phyloP scores from a whole-genome alignment of 345 rosid species.

The Eucalyptus virginea region DNA sequence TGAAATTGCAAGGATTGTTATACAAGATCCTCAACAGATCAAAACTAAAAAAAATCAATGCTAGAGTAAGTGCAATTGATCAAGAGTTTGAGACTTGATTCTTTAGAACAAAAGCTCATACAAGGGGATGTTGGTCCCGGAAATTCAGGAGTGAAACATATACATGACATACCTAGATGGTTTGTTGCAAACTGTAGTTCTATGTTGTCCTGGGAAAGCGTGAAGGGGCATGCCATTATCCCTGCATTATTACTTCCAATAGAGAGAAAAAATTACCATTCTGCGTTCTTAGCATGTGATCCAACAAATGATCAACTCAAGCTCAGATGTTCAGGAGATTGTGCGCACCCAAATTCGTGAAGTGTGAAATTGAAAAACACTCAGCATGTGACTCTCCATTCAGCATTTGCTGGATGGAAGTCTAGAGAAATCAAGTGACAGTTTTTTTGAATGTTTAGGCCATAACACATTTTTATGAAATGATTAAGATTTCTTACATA shows the following conservation, averaged over 20 bases:
- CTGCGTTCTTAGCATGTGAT: background rate
- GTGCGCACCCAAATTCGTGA: background rate
- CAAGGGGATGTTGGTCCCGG: background rate
- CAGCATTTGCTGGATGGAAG: background rate
- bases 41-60: background rate
- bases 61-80: background rate
- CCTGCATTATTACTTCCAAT: constrained; percentile 31
- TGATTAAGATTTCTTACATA: constrained; percentile 7
- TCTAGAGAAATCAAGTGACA: background rate
- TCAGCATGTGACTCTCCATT: background rate
- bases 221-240: constrained; percentile 24
- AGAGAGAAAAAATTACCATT: background rate
- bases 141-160: background rate
- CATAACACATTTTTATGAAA: background rate
- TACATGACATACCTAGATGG: constrained; percentile 26
- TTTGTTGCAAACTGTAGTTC: constrained; percentile 52
- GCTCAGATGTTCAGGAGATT: background rate
- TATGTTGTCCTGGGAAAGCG: constrained; percentile 37
- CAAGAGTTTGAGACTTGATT: background rate
- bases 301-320: background rate
- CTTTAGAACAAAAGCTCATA: background rate
- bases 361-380: background rate
- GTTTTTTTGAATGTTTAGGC: background rate
- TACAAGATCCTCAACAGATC: background rate
- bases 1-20: background rate